Conservation (phyloP, 164 flowering plant species). For the Buxus sempervirens region DNA sequence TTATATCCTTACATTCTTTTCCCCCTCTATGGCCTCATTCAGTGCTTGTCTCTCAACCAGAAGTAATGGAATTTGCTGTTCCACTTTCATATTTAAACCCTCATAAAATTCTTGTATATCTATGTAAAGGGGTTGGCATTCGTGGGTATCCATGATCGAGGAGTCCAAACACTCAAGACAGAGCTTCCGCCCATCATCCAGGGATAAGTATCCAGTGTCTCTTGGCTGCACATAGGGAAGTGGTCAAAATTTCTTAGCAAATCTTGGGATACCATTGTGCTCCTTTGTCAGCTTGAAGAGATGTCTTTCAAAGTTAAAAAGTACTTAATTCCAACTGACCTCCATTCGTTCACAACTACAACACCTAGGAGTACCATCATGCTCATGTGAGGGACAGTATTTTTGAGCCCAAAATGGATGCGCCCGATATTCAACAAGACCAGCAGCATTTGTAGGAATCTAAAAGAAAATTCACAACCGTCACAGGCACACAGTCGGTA, state of each 20-base stretch:
- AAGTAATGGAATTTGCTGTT: slow-evolving; percentile 76
- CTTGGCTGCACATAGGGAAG: slow-evolving; percentile 46
- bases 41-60: slow-evolving; percentile 86
- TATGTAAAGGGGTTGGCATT: slow-evolving; percentile 75
- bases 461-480: slow-evolving; percentile 23
- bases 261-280: background rate
- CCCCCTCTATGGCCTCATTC: slow-evolving; percentile 87
- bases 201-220: slow-evolving; percentile 51
- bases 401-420: slow-evolving; percentile 92
- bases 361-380: slow-evolving; percentile 79
- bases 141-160: slow-evolving; percentile 65
- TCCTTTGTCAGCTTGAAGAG: slow-evolving; percentile 1
- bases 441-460: slow-evolving; percentile 88
- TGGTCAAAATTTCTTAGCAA: background rate
- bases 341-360: slow-evolving; percentile 98
- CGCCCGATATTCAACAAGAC: slow-evolving; percentile 88
- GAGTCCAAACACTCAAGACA: slow-evolving; percentile 88
- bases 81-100: slow-evolving; percentile 68
- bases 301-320: background rate
- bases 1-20: slow-evolving; percentile 50
- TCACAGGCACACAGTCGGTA: slow-evolving; percentile 9
- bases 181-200: slow-evolving; percentile 81
- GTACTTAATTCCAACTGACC: slow-evolving; percentile 35
- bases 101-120: slow-evolving; percentile 76
- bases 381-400: slow-evolving; percentile 88